Base-by-base conservation (phyloP, 257 asterid genomes). In the Handroanthus guayacan region DNA sequence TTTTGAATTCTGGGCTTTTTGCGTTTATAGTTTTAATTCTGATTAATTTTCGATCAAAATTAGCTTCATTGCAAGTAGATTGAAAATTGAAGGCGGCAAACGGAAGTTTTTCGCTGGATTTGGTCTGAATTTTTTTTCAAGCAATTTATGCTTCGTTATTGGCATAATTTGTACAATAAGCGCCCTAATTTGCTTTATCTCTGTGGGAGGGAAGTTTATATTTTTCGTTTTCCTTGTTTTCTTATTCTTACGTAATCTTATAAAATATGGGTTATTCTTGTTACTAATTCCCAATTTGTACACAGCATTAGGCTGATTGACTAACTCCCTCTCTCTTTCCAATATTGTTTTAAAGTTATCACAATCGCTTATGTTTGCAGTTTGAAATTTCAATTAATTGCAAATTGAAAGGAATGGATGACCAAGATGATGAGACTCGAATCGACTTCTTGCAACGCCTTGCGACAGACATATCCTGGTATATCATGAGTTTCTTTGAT, bases 401-500 rank as follows among this genome's bases (percentile, higher is more conserved):
- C 58, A 44, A 67, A 8, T 71, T 41, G 52, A 20, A 62, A 55
- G 37, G 52, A 47, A 83, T 78, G 83, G 83, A 87, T 69, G 62
- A 9, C 31, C 31, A 25, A 25, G 31, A 10, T 14, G 2, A 5
- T 16, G 2, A 43, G 1, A 3, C 66, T 68, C 25, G 72, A 57
- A 52, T 85, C 39, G 87, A 91, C 74, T 89, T 89, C 47, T 6
- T 91, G 82, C 75, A 86, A 79, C 80, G 74, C 79, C 87, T 88
- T 20, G 91, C 79, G 77, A 50, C 67, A 2, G 96, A 91, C 31
- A 71, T 87, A 78, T 84, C 83, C 56, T 5, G 80, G 31, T 54
- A 80, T 72, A 41, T 64, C 7, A 2, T 43, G 11, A 0, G 12
- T 3, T 41, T 3, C 3, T 43, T 65, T 55, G 37, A 43, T 20